Evolutionary conservation across 768 basidiomycete species (phyloP).

Genomic region (Hygrocybe coccinea): DNA sequence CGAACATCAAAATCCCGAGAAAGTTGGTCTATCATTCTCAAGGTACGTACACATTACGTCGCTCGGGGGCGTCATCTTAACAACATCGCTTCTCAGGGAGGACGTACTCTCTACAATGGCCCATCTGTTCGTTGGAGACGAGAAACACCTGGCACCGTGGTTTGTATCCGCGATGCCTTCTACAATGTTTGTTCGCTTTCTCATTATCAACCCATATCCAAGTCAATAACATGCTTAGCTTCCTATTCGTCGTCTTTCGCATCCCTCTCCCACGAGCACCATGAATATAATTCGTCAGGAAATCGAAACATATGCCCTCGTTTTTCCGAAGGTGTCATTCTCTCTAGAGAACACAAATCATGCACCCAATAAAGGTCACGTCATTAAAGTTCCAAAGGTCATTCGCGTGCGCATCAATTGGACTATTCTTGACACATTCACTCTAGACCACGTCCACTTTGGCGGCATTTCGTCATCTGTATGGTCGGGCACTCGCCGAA

Average conservation of each 20-base stretch:
- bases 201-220: conserved; percentile 1
- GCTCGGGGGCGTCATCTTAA: background rate
- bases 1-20: conserved; percentile 58
- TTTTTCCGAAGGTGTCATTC: conserved; percentile 68
- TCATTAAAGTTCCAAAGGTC: conserved; percentile 67
- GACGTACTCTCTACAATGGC: conserved; percentile 63
- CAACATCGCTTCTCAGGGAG: conserved; percentile 42
- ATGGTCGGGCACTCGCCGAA: conserved; percentile 66
- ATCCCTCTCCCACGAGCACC: conserved; percentile 54
- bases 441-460: conserved; percentile 60
- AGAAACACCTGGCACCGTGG: conserved; percentile 71
- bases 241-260: conserved; percentile 73
- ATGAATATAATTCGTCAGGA: conserved; percentile 66
- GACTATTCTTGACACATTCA: background rate
- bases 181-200: conserved; percentile 58
- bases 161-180: conserved; percentile 85
- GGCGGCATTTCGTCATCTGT: conserved; percentile 65
- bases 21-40: conserved; percentile 74
- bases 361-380: conserved; percentile 37
- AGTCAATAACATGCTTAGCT: conserved; percentile 43
- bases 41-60: conserved; percentile 42
- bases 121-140: conserved; percentile 71
- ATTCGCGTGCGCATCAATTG: background rate
- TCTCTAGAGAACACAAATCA: conserved; percentile 53
- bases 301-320: conserved; percentile 66